Evolutionary conservation across 495 filamentous ascomycete species (phyloP).

Genomic region (Tuber calosporum): DNA sequence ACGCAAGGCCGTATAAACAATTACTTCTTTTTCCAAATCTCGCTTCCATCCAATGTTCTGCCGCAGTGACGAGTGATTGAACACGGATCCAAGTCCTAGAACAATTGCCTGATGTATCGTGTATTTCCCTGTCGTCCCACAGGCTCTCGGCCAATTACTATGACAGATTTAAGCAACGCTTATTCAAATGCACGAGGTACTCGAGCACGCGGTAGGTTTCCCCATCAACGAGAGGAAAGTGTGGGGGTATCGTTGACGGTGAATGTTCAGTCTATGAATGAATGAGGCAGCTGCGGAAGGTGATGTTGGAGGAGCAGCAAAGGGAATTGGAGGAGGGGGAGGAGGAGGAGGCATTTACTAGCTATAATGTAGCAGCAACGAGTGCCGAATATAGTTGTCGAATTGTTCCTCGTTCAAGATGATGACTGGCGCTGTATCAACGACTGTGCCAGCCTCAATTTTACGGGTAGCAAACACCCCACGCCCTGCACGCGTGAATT

Average conservation of each 20-base stretch:
- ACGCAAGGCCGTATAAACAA: constrained; percentile 49
- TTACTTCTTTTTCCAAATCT: constrained; percentile 45
- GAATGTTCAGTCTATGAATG: not conserved
- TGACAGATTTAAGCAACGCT: constrained; percentile 6
- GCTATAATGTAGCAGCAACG: constrained; percentile 52
- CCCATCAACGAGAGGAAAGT: not conserved
- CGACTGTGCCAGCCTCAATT: constrained; percentile 48
- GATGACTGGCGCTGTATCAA: constrained; percentile 52
- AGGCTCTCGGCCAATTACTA: constrained; percentile 41
- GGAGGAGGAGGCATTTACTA: constrained; percentile 46
- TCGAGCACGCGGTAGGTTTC: not conserved
- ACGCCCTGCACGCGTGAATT: constrained; percentile 44
- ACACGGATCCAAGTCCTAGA: constrained; percentile 53
- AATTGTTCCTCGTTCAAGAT: constrained; percentile 48
- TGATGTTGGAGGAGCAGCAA: constrained; percentile 40
- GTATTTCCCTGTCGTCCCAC: constrained; percentile 22
- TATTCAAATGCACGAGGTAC: not conserved
- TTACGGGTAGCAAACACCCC: constrained; percentile 48
- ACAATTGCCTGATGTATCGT: constrained; percentile 49
- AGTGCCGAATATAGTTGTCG: constrained; percentile 47
- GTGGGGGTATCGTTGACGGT: constrained; percentile 4
- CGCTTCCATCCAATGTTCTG: constrained; percentile 54
- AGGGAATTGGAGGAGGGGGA: not conserved
- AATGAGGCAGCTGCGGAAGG: not conserved
- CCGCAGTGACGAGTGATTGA: constrained; percentile 50